These are phyloP conservation scores for Eucalyptus regnans DNA, from an alignment of 345 rosid genomes.

Conservation along the genomic window DNA sequence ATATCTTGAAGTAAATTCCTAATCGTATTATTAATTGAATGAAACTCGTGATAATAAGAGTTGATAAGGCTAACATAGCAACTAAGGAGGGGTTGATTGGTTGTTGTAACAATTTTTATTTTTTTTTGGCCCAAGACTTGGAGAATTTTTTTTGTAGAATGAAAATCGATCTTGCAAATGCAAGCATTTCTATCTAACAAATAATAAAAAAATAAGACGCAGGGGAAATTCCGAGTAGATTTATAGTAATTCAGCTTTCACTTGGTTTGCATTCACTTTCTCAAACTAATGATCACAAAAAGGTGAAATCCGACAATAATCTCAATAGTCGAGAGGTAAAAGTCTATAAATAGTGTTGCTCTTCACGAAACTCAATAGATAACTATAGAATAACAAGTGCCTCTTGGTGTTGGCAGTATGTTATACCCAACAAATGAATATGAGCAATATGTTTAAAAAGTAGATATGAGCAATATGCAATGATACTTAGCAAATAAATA, in stretches of 20 bases:
- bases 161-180: background rate
- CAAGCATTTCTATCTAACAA: background rate
- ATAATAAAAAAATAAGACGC: background rate
- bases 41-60: background rate
- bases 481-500: fast-evolving
- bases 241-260: background rate
- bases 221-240: background rate
- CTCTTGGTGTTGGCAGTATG: background rate
- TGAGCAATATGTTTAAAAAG: fast-evolving
- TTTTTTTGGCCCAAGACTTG: background rate
- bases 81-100: background rate
- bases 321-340: background rate
- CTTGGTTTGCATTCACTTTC: fast-evolving
- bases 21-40: background rate
- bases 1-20: background rate
- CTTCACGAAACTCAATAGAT: background rate
- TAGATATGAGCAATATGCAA: too few relatives aligned
- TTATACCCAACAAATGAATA: too few relatives aligned
- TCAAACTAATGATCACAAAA: fast-evolving
- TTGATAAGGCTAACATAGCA: background rate
- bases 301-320: fast-evolving
- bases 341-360: background rate
- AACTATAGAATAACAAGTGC: background rate
- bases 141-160: background rate
- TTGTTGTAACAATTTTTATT: too few relatives aligned